A percentile compares a stretch with the other conserved stretches of the same genome.
phyloP scores from a whole-genome alignment of 2,329 filamentous ascomycete genomes.

The Aspergillus jensenii region DNA sequence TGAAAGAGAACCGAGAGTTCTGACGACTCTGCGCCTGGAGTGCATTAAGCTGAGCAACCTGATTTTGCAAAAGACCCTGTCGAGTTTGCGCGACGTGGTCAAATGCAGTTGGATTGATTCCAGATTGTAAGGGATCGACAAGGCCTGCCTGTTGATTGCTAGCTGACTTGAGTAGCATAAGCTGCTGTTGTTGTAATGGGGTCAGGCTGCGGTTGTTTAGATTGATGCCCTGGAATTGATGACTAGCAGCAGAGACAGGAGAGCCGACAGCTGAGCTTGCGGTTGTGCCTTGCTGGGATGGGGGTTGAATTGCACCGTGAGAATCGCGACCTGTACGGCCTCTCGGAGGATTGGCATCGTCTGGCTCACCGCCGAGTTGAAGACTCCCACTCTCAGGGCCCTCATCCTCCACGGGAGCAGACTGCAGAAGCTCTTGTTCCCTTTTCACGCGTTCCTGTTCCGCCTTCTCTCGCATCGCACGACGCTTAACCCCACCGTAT shows the following conservation, averaged over 20 bases:
- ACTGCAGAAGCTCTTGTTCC: slow-evolving; percentile 55
- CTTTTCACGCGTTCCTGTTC: slow-evolving; percentile 59
- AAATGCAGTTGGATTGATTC: slow-evolving; percentile 30
- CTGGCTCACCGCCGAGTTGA: slow-evolving; percentile 88
- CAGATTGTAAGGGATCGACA: slow-evolving; percentile 39
- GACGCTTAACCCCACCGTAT: slow-evolving; percentile 77
- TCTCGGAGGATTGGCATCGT: slow-evolving; percentile 64
- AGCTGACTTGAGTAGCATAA: slow-evolving; percentile 63
- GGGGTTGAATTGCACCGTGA: slow-evolving; percentile 69
- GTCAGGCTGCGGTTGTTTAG: slow-evolving; percentile 72
- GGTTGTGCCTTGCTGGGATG: slow-evolving; percentile 65
- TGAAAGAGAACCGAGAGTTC: slow-evolving; percentile 83
- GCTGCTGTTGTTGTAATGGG: slow-evolving; percentile 73
- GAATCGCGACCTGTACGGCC: slow-evolving; percentile 56
- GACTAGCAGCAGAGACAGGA: slow-evolving; percentile 39
- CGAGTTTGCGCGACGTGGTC: slow-evolving; percentile 47
- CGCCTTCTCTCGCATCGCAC: slow-evolving; percentile 70
- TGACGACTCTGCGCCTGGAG: slow-evolving; percentile 73
- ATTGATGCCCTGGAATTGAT: slow-evolving; percentile 56
- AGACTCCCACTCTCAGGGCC: slow-evolving; percentile 81
- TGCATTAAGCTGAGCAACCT: slow-evolving; percentile 53
- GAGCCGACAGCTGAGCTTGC: slow-evolving; percentile 43
- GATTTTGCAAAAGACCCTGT: slow-evolving; percentile 46
- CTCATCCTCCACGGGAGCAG: slow-evolving; percentile 63
- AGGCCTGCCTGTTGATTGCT: slow-evolving; percentile 63